Conservation (phyloP, 257 asterid species). For the Primulina eburnea region DNA sequence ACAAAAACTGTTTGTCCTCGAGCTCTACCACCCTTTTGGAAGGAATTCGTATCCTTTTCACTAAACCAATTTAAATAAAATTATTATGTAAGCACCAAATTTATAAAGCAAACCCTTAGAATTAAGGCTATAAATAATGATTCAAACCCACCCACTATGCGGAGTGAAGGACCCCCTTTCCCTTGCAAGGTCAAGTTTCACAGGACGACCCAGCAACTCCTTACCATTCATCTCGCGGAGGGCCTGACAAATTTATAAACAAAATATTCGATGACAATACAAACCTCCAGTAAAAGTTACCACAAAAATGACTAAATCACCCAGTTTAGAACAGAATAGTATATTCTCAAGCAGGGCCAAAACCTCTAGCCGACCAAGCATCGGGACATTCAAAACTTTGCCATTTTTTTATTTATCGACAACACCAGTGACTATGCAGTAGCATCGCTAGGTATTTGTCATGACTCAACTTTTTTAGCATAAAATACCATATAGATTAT, state of each 20-base stretch:
- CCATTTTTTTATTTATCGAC: background rate
- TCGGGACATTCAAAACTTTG: background rate
- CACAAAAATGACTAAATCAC: background rate
- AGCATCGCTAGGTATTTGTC: background rate
- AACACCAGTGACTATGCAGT: background rate
- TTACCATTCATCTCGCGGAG: conserved; percentile 54
- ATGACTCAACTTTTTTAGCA: background rate
- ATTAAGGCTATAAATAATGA: conserved; percentile 2
- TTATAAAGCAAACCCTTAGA: background rate
- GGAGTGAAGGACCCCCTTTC: conserved; percentile 65
- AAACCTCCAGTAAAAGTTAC: background rate
- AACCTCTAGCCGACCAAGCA: conserved; percentile 1
- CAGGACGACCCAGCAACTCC: conserved; percentile 60
- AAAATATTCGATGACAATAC: conserved; percentile 10
- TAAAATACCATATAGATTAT: background rate
- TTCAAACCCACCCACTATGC: conserved; percentile 46
- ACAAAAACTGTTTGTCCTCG: conserved; percentile 55
- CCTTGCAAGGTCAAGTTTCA: conserved; percentile 63
- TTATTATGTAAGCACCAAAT: conserved; percentile 13
- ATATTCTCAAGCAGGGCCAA: background rate
- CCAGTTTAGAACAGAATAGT: background rate
- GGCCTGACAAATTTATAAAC: conserved; percentile 45
- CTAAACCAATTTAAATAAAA: conserved; percentile 18
- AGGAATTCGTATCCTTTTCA: conserved; percentile 40
- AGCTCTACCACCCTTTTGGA: conserved; percentile 42